Conservation (phyloP, 257 asterid genomes). For the Salvia hispanica region DNA sequence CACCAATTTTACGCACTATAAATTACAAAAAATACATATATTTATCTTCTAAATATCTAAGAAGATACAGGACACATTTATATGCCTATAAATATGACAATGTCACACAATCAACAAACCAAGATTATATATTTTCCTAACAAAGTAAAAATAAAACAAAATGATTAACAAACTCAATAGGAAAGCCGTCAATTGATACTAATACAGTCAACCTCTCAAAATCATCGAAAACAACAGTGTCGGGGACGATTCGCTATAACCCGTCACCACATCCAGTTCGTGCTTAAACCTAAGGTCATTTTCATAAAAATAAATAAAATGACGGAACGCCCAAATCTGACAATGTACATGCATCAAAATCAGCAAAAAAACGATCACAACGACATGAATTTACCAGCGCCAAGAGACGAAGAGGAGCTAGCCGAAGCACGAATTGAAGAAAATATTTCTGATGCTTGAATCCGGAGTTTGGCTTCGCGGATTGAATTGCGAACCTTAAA, state of each 20-base stretch:
- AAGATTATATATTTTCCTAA: neutral
- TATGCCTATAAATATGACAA: constrained; percentile 40
- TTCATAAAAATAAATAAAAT: neutral
- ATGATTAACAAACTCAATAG: neutral
- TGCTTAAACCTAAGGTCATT: constrained; percentile 51
- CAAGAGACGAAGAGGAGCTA: constrained; percentile 65
- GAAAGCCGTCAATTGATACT: neutral
- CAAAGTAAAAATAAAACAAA: neutral
- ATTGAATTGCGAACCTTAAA: constrained; percentile 39
- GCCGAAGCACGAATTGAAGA: constrained; percentile 54
- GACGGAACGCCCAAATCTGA: neutral
- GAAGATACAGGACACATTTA: neutral
- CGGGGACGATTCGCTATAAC: constrained; percentile 92
- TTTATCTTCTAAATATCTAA: neutral
- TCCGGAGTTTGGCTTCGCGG: constrained; percentile 35
- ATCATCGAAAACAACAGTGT: constrained; percentile 93
- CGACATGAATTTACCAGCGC: constrained; percentile 42
- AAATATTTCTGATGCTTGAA: constrained; percentile 39
- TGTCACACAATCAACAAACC: constrained; percentile 20
- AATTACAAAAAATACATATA: neutral
- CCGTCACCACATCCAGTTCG: constrained; percentile 84
- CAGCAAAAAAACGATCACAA: neutral
- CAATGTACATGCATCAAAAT: neutral
- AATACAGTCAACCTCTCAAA: constrained; percentile 65
- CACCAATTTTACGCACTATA: neutral